phyloP scores from a whole-genome alignment of 352 stramenopile genomes.

The Phytopythium vexans region DNA sequence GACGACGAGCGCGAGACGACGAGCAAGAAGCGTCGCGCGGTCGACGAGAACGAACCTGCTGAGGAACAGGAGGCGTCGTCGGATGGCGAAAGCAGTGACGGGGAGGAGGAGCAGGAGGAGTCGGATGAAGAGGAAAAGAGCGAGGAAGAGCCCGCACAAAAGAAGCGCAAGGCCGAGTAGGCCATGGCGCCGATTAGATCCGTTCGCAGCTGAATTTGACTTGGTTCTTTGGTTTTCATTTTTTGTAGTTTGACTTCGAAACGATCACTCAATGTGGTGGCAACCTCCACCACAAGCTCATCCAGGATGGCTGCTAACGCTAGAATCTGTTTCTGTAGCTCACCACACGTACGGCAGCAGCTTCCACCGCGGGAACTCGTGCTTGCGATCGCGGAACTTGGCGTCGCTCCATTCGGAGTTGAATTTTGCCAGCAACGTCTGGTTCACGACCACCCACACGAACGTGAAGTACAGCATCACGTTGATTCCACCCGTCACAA shows the following conservation, averaged over 20 bases:
- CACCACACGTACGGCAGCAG: constrained; percentile 29
- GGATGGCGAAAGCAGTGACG: constrained; percentile 9
- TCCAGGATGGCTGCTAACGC: neutral
- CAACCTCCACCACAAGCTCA: too few species aligned
- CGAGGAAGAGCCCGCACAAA: constrained; percentile 12
- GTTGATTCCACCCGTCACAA: constrained; percentile 35
- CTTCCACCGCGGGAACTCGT: constrained; percentile 39
- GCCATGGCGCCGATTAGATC: constrained; percentile 1
- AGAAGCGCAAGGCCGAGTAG: constrained; percentile 20
- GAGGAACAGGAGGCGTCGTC: constrained; percentile 3
- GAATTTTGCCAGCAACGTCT: constrained; percentile 49
- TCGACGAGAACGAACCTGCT: constrained; percentile 12
- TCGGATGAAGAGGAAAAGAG: constrained; percentile 20
- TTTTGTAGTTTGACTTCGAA: too few species aligned
- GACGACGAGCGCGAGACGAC: constrained; percentile 24
- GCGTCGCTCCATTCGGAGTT: constrained; percentile 49
- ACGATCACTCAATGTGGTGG: too few species aligned
- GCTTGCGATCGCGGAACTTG: constrained; percentile 47
- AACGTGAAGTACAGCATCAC: constrained; percentile 43
- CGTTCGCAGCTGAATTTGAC: neutral
- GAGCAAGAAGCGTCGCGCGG: constrained; percentile 22
- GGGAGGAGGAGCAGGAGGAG: constrained; percentile 26
- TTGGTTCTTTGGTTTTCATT: too few species aligned
- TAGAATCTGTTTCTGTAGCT: neutral
- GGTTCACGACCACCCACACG: constrained; percentile 62